Conservation (phyloP, 768 basidiomycete genomes). For the Boletus coccyginus region DNA sequence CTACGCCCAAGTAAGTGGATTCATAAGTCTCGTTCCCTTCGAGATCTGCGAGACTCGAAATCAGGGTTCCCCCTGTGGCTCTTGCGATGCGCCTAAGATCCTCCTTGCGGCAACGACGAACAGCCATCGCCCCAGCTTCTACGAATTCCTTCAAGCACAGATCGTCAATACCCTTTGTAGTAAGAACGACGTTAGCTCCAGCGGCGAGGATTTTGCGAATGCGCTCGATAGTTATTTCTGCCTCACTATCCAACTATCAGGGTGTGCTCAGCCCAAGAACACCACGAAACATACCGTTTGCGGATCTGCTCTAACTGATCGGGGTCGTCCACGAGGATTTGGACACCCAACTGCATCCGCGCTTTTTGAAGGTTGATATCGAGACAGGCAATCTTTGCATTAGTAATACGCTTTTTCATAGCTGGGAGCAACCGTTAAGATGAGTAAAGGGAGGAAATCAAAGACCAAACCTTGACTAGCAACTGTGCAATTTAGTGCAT, state of each 20-base stretch:
- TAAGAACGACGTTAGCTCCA: constrained; percentile 95
- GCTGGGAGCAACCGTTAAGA: constrained; percentile 45
- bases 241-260: constrained; percentile 60
- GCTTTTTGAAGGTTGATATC: constrained; percentile 97
- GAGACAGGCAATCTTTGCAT: constrained; percentile 96
- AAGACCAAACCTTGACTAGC: constrained; percentile 87
- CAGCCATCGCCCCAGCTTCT: constrained; percentile 98
- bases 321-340: constrained; percentile 96
- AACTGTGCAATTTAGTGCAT: constrained; percentile 97
- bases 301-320: constrained; percentile 96
- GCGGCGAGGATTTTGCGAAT: constrained; percentile 94
- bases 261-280: background rate
- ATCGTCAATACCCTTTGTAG: constrained; percentile 98
- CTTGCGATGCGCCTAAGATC: constrained; percentile 96
- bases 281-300: constrained; percentile 57
- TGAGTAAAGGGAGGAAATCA: background rate
- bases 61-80: constrained; percentile 91
- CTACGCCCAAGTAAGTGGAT: constrained; percentile 81
- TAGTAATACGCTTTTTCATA: constrained; percentile 93
- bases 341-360: constrained; percentile 96
- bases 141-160: constrained; percentile 98
- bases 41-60: constrained; percentile 91
- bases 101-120: constrained; percentile 95
- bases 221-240: constrained; percentile 93
- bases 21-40: constrained; percentile 99